Percentiles rank a stretch among this genome's conserved stretches.
phyloP scores from a whole-genome alignment of 306 rosid genomes.

The Pachyrhizus erosus region DNA sequence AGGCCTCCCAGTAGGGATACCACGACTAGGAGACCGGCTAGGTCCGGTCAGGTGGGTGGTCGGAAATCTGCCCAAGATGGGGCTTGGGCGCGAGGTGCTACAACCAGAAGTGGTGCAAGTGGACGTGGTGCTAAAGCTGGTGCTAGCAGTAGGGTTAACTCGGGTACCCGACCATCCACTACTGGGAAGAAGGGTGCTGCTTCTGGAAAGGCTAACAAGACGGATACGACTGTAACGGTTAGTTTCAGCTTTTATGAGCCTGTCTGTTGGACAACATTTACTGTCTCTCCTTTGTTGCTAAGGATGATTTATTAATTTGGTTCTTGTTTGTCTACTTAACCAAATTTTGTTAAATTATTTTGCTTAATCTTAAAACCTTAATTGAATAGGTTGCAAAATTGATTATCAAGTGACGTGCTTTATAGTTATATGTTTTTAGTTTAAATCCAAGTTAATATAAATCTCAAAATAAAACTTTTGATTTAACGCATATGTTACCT shows the following conservation, averaged over 20 bases:
- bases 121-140: slow-evolving; percentile 73
- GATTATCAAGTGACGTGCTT: background rate
- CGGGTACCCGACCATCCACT: slow-evolving; percentile 66
- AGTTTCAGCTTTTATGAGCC: slow-evolving; percentile 50
- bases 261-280: background rate
- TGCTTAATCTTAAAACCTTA: background rate
- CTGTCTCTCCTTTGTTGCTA: slow-evolving; percentile 26
- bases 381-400: background rate
- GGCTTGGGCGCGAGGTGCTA: slow-evolving; percentile 81
- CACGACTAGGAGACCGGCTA: slow-evolving; percentile 65
- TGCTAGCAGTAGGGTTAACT: slow-evolving; percentile 61
- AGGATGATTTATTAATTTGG: background rate
- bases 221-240: slow-evolving; percentile 69
- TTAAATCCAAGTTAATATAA: background rate
- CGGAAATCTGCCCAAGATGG: slow-evolving; percentile 87
- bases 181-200: slow-evolving; percentile 68
- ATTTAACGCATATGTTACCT: background rate
- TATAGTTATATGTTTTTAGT: background rate
- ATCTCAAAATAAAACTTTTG: background rate
- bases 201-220: slow-evolving; percentile 73
- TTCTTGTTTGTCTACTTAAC: slow-evolving; percentile 29
- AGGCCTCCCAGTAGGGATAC: slow-evolving; percentile 91
- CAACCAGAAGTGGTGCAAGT: slow-evolving; percentile 56
- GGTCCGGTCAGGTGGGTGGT: slow-evolving; percentile 47
- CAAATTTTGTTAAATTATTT: background rate